Evolutionary conservation across 208 protist species (phyloP), one percentile per base, ranked within the genome.

Genomic region (Leptomonas seymouri): DNA sequence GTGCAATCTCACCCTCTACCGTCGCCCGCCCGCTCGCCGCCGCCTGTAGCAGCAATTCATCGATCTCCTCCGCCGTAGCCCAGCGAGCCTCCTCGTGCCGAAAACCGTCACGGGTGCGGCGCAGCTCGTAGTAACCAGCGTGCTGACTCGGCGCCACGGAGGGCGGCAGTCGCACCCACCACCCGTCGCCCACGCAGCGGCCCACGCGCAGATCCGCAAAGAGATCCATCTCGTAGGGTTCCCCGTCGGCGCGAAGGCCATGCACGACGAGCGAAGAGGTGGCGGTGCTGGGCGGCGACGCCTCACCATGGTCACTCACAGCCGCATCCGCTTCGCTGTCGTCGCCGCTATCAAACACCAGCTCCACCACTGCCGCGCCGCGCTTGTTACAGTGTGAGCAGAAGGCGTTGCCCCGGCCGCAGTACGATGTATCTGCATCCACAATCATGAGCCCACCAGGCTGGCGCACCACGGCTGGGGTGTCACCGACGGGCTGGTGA

Each of bases 361-460:
- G 56, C 49, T 92, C 86, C 67, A 78, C 59, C 46, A 92, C 84
- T 3, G 86, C 84, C 6, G 55, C 48, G 14, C 85, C 90, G 48
- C 90, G 90, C 62, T 55, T 57, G 63, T 87, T 84, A 54, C 46
- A 36, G 48, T 2, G 20, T 12, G 64, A 74, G 62, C 74, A 77
- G 23, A 73, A 79, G 2, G 31, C 28, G 51, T 76, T 79, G 62
- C 66, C 81, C 20, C 73, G 63, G 23, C 82, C 83, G 67, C 82
- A 93, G 76, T 95, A 95, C 2, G 90, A 95, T 74, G 88, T 97
- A 71, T 97, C 93, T 0, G 87, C 89, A 14, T 70, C 74, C 28
- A 95, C 55, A 54, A 86, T 80, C n/a, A 78, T 23, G 36, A 96
- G 74, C 36, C 84, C 82, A 39, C 82, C 85, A 21, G 88, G 88